A percentile compares a stretch with the other conserved stretches of the same genome.
phyloP scores from a whole-genome alignment of 2,329 filamentous ascomycete genomes.

The Dothistroma pini region DNA sequence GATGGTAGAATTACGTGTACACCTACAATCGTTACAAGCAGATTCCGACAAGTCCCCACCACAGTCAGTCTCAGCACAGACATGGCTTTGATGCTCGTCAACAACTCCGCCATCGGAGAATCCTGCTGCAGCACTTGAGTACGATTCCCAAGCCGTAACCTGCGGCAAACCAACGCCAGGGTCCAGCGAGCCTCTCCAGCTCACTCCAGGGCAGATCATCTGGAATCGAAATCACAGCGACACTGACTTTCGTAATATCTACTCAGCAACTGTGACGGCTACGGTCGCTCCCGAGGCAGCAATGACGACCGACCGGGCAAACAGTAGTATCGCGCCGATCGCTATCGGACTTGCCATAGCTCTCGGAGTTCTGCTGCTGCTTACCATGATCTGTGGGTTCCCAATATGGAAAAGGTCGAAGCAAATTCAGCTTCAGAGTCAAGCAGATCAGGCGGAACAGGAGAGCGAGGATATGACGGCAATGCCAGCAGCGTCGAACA shows the following conservation, averaged over 20 bases:
- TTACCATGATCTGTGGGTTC: background rate
- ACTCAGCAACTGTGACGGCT: background rate
- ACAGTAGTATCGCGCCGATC: background rate
- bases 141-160: background rate
- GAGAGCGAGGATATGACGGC: background rate
- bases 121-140: background rate
- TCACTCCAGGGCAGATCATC: background rate
- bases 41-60: background rate
- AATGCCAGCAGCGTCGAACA: background rate
- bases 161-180: background rate
- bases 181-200: background rate
- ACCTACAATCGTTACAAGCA: background rate
- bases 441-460: background rate
- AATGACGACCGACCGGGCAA: background rate
- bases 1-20: background rate
- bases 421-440: background rate
- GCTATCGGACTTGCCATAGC: background rate
- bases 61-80: background rate
- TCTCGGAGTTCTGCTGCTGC: background rate
- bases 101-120: background rate
- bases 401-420: background rate
- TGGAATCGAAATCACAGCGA: background rate
- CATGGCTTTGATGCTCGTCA: background rate
- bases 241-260: background rate
- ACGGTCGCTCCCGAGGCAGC: background rate